phyloP scores from a whole-genome alignment of 2,329 filamentous ascomycete species.

The Aureobasidium sp. region DNA sequence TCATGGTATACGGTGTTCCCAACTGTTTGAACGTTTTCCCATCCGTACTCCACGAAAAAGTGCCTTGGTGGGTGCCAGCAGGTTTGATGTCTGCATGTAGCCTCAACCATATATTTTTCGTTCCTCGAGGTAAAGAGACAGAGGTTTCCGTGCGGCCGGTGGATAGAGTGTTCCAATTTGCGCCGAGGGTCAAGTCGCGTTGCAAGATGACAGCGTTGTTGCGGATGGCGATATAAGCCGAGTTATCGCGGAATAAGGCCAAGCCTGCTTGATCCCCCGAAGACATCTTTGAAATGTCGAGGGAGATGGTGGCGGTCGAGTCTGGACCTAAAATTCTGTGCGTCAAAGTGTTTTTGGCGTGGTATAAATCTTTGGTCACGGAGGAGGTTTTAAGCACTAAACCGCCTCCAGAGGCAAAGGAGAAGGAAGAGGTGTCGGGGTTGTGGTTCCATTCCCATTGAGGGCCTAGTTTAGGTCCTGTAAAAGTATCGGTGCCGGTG shows the following conservation, averaged over 20 bases:
- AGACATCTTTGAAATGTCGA: constrained; percentile 42
- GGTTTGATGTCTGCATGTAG: constrained; percentile 29
- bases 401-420: constrained; percentile 30
- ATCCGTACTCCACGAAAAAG: constrained; percentile 31
- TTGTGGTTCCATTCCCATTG: constrained; percentile 58
- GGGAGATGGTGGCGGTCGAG: constrained; percentile 39
- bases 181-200: constrained; percentile 29
- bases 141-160: constrained; percentile 23
- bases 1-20: constrained; percentile 24
- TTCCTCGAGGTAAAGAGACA: constrained; percentile 12
- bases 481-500: constrained; percentile 40
- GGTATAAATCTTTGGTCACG: constrained; percentile 42
- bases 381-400: constrained; percentile 42
- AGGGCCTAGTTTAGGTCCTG: constrained; percentile 31
- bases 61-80: constrained; percentile 20
- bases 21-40: constrained; percentile 25
- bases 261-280: constrained; percentile 46
- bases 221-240: constrained; percentile 35
- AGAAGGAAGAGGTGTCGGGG: constrained; percentile 42
- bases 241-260: constrained; percentile 42
- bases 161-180: constrained; percentile 24
- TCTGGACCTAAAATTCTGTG: constrained; percentile 33
- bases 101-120: constrained; percentile 24
- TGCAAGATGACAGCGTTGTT: constrained; percentile 30
- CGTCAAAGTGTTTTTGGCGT: constrained; percentile 34